These are phyloP conservation scores for Mycena galopus DNA, from an alignment of 768 basidiomycete species.

Conservation along the genomic window DNA sequence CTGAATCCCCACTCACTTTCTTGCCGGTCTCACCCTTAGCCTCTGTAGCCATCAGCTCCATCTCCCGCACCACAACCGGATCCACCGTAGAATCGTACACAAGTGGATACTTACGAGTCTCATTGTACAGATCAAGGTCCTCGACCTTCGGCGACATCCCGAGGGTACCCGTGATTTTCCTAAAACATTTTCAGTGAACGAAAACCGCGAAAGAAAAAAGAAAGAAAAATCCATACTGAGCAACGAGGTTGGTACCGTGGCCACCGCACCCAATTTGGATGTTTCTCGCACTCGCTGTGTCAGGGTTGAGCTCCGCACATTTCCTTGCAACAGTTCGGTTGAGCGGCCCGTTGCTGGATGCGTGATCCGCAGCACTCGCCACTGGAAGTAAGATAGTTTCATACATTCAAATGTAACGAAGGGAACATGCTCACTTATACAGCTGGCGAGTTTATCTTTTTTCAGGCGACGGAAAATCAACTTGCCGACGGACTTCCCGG, in stretches of 20 bases:
- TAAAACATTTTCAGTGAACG: neutral
- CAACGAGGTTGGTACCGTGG: slow-evolving; percentile 28
- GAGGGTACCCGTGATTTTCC: slow-evolving; percentile 10
- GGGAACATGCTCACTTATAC: slow-evolving; percentile 17
- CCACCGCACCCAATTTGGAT: slow-evolving; percentile 31
- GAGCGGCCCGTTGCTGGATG: slow-evolving; percentile 28
- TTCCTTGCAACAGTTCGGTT: slow-evolving; percentile 22
- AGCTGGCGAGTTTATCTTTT: slow-evolving; percentile 1
- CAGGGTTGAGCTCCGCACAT: slow-evolving; percentile 10
- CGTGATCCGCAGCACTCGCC: slow-evolving; percentile 28
- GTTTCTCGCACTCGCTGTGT: slow-evolving; percentile 21
- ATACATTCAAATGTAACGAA: neutral
- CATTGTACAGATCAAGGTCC: slow-evolving; percentile 14
- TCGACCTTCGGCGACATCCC: slow-evolving; percentile 11
- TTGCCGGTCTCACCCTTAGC: neutral
- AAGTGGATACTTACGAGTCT: slow-evolving; percentile 22
- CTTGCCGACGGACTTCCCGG: slow-evolving; percentile 22
- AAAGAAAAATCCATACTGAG: slow-evolving; percentile 22
- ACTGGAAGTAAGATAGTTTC: slow-evolving; percentile 22
- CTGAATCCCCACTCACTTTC: neutral
- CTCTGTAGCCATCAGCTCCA: neutral
- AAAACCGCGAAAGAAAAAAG: neutral
- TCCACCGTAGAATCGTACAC: neutral
- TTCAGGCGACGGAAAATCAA: slow-evolving; percentile 22
- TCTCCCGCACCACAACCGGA: neutral